Evolutionary conservation across 305 asterid genomes (phyloP).

Genomic region (Fraxinus floribunda): DNA sequence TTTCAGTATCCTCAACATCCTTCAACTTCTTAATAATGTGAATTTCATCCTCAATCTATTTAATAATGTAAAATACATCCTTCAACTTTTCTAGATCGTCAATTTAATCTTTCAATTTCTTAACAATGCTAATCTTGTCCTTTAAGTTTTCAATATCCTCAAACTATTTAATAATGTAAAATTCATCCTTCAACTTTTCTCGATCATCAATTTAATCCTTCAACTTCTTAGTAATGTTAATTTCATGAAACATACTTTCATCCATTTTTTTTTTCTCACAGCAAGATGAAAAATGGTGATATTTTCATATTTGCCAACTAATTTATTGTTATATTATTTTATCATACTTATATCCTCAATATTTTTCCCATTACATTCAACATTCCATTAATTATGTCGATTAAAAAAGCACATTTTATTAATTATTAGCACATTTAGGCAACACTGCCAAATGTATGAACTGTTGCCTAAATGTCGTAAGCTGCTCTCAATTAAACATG

Average conservation of each 20-base stretch:
- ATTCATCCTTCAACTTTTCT: too few species aligned
- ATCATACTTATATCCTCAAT: not conserved
- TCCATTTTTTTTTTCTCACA: too few species aligned
- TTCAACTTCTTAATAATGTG: too few species aligned
- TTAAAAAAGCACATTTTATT: not conserved
- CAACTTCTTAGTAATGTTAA: not conserved
- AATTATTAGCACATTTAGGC: not conserved
- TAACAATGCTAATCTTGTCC: too few species aligned
- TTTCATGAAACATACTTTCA: not conserved
- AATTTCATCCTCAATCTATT: too few species aligned
- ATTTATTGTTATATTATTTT: too few species aligned
- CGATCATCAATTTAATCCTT: not conserved
- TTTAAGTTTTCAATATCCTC: too few species aligned
- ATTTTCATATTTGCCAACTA: not conserved
- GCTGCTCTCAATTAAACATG: not conserved
- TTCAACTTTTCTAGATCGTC: too few species aligned
- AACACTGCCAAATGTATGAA: not conserved
- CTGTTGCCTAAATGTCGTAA: not conserved
- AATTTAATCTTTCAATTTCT: too few species aligned
- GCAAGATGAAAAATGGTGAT: not conserved
- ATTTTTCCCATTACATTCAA: not conserved
- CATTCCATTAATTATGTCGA: not conserved
- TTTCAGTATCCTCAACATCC: too few species aligned
- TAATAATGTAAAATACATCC: too few species aligned
- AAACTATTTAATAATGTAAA: too few species aligned